Percentiles rank a stretch among this genome's conserved stretches.
Evolutionary conservation across 225 moss, liverwort and hornwort genomes (phyloP).

Genomic region (Lunularia cruciata): DNA sequence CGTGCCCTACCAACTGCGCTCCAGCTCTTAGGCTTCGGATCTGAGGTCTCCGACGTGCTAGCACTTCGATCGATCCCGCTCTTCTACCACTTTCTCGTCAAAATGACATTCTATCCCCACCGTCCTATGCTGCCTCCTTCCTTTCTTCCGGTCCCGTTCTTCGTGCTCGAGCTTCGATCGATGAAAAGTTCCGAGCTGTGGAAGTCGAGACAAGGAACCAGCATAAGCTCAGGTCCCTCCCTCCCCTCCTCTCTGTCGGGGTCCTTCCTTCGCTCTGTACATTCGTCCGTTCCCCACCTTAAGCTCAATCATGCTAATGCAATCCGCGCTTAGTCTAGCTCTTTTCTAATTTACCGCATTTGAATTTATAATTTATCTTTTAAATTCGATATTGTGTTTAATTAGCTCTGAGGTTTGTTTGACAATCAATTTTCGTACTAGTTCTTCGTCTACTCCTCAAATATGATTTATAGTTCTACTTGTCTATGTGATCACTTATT

Average conservation of each 20-base stretch:
- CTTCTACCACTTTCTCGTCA: background rate
- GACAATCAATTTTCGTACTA: no score
- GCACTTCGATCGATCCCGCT: conserved; percentile 4
- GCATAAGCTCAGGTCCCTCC: background rate
- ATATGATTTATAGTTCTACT: no score
- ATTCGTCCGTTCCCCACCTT: background rate
- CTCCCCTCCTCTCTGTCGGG: background rate
- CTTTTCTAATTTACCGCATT: no score
- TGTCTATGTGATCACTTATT: no score
- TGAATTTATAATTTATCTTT: no score
- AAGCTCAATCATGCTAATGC: no score
- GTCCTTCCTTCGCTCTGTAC: background rate
- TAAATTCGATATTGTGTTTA: no score
- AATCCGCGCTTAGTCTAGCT: no score
- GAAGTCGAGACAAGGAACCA: background rate
- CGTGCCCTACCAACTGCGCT: conserved; percentile 38
- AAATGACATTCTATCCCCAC: background rate
- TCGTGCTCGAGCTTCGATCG: conserved; percentile 14
- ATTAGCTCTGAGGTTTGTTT: no score
- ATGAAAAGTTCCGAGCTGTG: conserved; percentile 12
- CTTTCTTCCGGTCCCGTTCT: conserved; percentile 2
- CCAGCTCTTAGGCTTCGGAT: conserved; percentile 2
- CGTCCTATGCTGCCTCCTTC: background rate
- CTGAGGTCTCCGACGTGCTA: background rate
- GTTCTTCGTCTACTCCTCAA: no score